Base-by-base conservation (phyloP, 306 rosid species). In the Gillenia trifoliata region DNA sequence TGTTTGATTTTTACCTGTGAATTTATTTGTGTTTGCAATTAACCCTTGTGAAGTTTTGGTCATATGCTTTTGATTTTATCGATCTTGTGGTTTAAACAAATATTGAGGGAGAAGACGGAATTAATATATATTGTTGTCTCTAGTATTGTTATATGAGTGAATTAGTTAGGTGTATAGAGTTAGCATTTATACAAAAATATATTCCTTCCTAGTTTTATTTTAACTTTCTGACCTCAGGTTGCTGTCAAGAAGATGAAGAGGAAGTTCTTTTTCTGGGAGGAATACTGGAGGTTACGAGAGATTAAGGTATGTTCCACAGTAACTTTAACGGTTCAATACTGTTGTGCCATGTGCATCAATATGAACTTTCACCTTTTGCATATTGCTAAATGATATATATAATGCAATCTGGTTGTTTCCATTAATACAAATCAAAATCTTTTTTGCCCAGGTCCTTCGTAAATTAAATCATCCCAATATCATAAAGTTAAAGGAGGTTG, bases 231-330 rank as follows among this genome's bases (percentile, higher is more conserved):
- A 22, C 76, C 64, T 61, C 76, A 91, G 97, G 90, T 89, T 79
- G 97, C 97, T 75, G 90, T 91, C 82, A 91, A 91, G 85, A 89
- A 85, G 83, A 83, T 91, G 91, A 91, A 91, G 85, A 89, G 90
- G 80, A 91, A 88, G 85, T 91, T 91, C 78, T 89, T 81, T 79
- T 91, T 89, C 80, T 91, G 95, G 97, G 93, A 91, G 81, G 97
- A 91, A 82, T 86, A 70, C 81, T 82, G 90, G 74, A 88, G 85
- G 72, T 83, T 91, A 81, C 85, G 95, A 80, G 97, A 91, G 87
- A 77, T 91, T 59, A 91, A 83, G 97, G 97, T 91, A 85, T 70
- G 84, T 45, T 45, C 75, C 71, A 25, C 38, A 31, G 50, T 72
- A 67, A 64, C 15, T 33, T 73, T 75, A 33, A 17, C 29, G 19